Evolutionary conservation across 2,329 filamentous ascomycete species (phyloP).

Genomic region (Elsinoe fawcettii): DNA sequence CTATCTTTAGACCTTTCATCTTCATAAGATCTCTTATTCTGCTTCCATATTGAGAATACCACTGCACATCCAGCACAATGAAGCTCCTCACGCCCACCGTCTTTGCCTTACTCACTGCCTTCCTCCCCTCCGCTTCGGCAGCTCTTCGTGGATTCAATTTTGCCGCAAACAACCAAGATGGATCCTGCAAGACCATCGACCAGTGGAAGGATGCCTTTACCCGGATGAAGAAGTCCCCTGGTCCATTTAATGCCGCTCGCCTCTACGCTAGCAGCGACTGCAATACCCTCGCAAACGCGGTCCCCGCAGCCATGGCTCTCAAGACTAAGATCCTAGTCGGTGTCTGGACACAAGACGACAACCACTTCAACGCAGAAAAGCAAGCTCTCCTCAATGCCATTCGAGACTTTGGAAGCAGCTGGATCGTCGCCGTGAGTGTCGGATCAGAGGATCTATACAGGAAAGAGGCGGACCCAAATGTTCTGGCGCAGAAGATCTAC

Average conservation of each 20-base stretch:
- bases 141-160: slow-evolving; percentile 40
- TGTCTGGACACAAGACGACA: slow-evolving; percentile 47
- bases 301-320: slow-evolving; percentile 53
- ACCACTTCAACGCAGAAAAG: slow-evolving; percentile 53
- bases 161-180: slow-evolving; percentile 33
- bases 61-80: not conserved
- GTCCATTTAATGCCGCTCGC: slow-evolving; percentile 52
- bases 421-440: slow-evolving; percentile 57
- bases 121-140: slow-evolving; percentile 28
- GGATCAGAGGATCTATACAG: slow-evolving; percentile 63
- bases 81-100: slow-evolving; percentile 1
- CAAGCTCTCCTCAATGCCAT: slow-evolving; percentile 52
- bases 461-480: slow-evolving; percentile 35
- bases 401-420: slow-evolving; percentile 47
- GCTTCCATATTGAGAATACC: not conserved
- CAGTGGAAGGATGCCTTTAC: slow-evolving; percentile 32
- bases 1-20: slow-evolving; percentile 6
- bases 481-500: slow-evolving; percentile 40
- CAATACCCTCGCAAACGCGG: slow-evolving; percentile 41
- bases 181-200: slow-evolving; percentile 33
- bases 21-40: not conserved
- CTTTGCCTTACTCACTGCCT: slow-evolving; percentile 23
- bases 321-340: slow-evolving; percentile 56
- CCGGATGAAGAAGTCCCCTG: slow-evolving; percentile 34
- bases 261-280: slow-evolving; percentile 58